These are phyloP conservation scores for Colletotrichum sojae DNA, from an alignment of 2,329 filamentous ascomycete genomes.

Conservation along the genomic window DNA sequence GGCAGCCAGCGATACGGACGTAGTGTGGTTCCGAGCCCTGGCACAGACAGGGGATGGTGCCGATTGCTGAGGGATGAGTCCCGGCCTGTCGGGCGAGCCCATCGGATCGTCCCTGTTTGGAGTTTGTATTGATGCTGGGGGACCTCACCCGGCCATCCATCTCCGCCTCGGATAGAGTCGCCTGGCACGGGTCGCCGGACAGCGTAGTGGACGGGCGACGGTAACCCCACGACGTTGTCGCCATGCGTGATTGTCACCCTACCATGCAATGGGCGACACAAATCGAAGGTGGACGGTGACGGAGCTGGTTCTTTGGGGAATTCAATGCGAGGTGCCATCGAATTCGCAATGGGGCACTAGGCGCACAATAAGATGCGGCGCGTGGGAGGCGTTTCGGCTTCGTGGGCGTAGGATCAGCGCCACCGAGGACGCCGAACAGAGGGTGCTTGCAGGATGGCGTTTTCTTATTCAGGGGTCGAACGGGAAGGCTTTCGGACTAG, in stretches of 20 bases:
- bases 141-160: constrained; percentile 16
- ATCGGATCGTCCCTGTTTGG: constrained; percentile 24
- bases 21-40: constrained; percentile 33
- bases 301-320: too few relatives aligned
- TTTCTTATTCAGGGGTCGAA: constrained; percentile 35
- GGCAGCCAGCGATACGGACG: constrained; percentile 40
- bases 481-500: constrained; percentile 38
- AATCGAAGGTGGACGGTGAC: background rate
- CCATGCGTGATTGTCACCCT: background rate
- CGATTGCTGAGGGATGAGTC: constrained; percentile 28
- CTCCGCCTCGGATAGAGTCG: constrained; percentile 9
- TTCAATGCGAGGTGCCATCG: background rate
- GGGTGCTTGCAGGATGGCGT: constrained; percentile 29
- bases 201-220: background rate
- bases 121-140: constrained; percentile 16
- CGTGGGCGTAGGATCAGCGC: constrained; percentile 35
- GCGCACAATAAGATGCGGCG: constrained; percentile 43
- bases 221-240: background rate
- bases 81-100: constrained; percentile 33
- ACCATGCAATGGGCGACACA: background rate
- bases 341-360: background rate
- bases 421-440: constrained; percentile 30
- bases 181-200: constrained; percentile 6
- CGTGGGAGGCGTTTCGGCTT: constrained; percentile 38
- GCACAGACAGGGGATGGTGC: constrained; percentile 33